Percentiles rank a stretch among this genome's conserved stretches.
Conservation (phyloP, 2,329 filamentous ascomycete species). For the Botrytis fabae region DNA sequence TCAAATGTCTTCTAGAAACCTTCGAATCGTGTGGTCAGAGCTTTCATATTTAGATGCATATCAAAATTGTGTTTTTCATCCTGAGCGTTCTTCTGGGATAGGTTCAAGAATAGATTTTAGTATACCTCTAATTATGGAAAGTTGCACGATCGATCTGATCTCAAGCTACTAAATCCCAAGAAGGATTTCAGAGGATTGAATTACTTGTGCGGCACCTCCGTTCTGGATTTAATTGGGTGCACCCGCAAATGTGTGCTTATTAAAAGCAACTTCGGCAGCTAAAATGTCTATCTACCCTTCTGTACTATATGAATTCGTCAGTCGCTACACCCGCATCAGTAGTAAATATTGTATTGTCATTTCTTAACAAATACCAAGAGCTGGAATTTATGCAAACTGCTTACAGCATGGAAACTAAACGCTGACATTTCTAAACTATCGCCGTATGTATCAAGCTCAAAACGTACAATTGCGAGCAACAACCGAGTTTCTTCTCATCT, state of each 20-base stretch:
- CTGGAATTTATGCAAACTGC: neutral
- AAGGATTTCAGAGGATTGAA: neutral
- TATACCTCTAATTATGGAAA: neutral
- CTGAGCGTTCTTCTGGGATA: neutral
- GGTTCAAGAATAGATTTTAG: neutral
- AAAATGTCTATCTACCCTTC: neutral
- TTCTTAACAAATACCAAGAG: neutral
- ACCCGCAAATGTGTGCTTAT: neutral
- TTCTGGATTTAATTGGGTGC: neutral
- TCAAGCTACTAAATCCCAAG: neutral
- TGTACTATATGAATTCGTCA: neutral
- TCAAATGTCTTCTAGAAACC: constrained; percentile 14
- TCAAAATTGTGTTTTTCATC: neutral
- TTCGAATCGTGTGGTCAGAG: neutral
- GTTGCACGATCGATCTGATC: constrained; percentile 1
- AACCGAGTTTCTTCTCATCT: neutral
- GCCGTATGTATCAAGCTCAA: neutral
- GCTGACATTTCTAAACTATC: neutral
- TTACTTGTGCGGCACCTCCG: constrained; percentile 2
- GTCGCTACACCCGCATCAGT: neutral
- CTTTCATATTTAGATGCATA: neutral
- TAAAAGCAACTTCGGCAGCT: neutral
- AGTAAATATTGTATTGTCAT: neutral
- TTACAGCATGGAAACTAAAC: neutral
- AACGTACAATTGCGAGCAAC: neutral